Percentiles rank a stretch among this genome's conserved stretches.
Evolutionary conservation across 768 basidiomycete species (phyloP).

Genomic region (Phanerodontia chrysosporium): DNA sequence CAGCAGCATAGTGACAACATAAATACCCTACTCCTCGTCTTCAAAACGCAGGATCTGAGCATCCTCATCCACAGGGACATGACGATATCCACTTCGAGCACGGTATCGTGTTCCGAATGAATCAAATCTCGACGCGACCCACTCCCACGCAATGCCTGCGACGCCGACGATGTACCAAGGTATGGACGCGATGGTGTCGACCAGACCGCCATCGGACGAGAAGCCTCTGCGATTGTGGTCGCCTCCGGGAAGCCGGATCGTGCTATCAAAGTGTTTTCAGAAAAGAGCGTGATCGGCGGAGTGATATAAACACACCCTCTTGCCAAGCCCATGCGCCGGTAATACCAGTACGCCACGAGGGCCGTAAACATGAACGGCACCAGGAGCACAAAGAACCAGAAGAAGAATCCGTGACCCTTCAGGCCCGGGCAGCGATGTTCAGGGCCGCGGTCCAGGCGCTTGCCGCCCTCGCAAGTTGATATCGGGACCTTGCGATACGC

Average conservation of each 20-base stretch:
- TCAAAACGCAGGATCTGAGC: conserved; percentile 83
- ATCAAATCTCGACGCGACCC: conserved; percentile 48
- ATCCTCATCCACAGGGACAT: conserved; percentile 82
- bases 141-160: conserved; percentile 68
- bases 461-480: conserved; percentile 81
- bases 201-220: conserved; percentile 39
- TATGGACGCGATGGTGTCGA: conserved; percentile 79
- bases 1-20: neutral
- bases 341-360: conserved; percentile 79
- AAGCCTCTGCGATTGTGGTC: conserved; percentile 31
- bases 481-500: conserved; percentile 87
- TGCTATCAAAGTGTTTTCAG: conserved; percentile 38
- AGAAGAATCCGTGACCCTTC: conserved; percentile 64
- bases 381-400: conserved; percentile 78
- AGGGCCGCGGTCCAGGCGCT: conserved; percentile 70
- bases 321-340: conserved; percentile 63
- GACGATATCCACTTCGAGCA: conserved; percentile 57
- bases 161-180: conserved; percentile 89
- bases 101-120: conserved; percentile 34
- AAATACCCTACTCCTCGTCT: conserved; percentile 51
- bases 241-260: conserved; percentile 73
- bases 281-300: neutral
- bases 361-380: conserved; percentile 77
- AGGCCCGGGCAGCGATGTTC: conserved; percentile 81
- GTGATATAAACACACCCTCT: conserved; percentile 55